These are phyloP conservation scores for Blastomyces emzantsi DNA, from an alignment of 2,329 filamentous ascomycete genomes.

Conservation along the genomic window DNA sequence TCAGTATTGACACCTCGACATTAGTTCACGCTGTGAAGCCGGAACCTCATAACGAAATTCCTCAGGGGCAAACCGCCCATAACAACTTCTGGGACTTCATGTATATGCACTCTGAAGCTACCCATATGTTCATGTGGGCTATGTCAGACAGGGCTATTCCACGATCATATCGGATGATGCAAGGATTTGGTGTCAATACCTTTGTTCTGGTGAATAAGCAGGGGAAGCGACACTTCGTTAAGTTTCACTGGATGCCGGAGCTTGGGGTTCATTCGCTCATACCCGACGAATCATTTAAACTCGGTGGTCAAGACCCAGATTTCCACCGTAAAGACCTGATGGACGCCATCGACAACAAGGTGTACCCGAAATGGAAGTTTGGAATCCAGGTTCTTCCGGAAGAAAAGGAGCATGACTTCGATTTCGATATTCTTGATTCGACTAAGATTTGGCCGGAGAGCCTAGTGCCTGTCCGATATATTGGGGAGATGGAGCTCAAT, in stretches of 20 bases:
- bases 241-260: slow-evolving; percentile 67
- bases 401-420: slow-evolving; percentile 62
- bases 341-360: slow-evolving; percentile 63
- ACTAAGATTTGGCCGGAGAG: slow-evolving; percentile 85
- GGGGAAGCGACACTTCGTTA: slow-evolving; percentile 63
- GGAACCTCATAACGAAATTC: slow-evolving; percentile 60
- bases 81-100: slow-evolving; percentile 73
- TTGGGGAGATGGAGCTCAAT: slow-evolving; percentile 72
- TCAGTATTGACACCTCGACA: slow-evolving; percentile 12
- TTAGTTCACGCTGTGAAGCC: slow-evolving; percentile 52
- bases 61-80: slow-evolving; percentile 61
- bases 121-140: slow-evolving; percentile 71
- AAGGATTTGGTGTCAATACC: slow-evolving; percentile 77
- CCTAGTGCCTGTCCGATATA: slow-evolving; percentile 62
- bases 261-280: slow-evolving; percentile 68
- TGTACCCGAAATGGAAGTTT: slow-evolving; percentile 70
- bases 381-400: slow-evolving; percentile 72
- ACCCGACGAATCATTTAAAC: slow-evolving; percentile 69
- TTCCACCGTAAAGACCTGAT: slow-evolving; percentile 72
- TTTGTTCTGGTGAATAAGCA: slow-evolving; percentile 59
- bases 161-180: slow-evolving; percentile 73
- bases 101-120: slow-evolving; percentile 58
- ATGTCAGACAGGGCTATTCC: slow-evolving; percentile 69
- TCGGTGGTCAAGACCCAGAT: slow-evolving; percentile 66
- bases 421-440: slow-evolving; percentile 76